Evolutionary conservation across 306 rosid genomes (phyloP).

Genomic region (Carpinus viminea): DNA sequence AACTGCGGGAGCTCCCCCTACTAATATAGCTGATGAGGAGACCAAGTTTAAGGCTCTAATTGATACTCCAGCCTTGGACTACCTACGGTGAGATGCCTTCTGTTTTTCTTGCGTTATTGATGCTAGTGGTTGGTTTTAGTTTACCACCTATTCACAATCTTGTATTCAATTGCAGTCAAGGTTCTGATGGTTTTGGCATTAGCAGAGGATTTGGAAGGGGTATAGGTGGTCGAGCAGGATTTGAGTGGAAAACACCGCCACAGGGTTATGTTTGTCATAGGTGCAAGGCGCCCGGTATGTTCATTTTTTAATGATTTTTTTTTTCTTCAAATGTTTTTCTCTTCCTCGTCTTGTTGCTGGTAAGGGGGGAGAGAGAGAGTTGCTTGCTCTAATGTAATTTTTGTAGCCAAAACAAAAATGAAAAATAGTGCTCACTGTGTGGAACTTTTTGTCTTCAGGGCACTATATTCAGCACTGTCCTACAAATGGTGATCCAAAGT

Average conservation of each 20-base stretch:
- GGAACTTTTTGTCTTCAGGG: slow-evolving; percentile 43
- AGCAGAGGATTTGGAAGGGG: slow-evolving; percentile 96
- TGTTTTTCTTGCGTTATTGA: slow-evolving; percentile 8
- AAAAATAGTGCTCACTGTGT: background rate
- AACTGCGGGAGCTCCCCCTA: slow-evolving; percentile 62
- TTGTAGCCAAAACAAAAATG: background rate
- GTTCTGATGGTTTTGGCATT: slow-evolving; percentile 7
- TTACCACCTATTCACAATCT: slow-evolving; percentile 13
- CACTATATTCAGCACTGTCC: slow-evolving; percentile 99
- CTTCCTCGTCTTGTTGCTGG: slow-evolving; percentile 9
- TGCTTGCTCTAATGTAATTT: background rate
- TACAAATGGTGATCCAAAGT: slow-evolving; percentile 95
- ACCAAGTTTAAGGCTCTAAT: slow-evolving; percentile 89
- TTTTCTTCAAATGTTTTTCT: too few species aligned
- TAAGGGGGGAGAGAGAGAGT: background rate
- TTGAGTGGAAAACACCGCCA: slow-evolving; percentile 96
- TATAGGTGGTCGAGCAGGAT: slow-evolving; percentile 71
- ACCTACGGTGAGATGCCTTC: slow-evolving; percentile 70
- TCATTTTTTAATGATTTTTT: slow-evolving; percentile 1
- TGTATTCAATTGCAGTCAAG: slow-evolving; percentile 63
- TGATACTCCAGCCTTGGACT: slow-evolving; percentile 85
- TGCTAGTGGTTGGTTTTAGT: slow-evolving; percentile 4
- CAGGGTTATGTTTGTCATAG: slow-evolving; percentile 96
- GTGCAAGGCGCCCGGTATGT: slow-evolving; percentile 96
- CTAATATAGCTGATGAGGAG: slow-evolving; percentile 85